Evolutionary conservation across 208 protist genomes (phyloP).

Genomic region (Leishmania lainsoni): DNA sequence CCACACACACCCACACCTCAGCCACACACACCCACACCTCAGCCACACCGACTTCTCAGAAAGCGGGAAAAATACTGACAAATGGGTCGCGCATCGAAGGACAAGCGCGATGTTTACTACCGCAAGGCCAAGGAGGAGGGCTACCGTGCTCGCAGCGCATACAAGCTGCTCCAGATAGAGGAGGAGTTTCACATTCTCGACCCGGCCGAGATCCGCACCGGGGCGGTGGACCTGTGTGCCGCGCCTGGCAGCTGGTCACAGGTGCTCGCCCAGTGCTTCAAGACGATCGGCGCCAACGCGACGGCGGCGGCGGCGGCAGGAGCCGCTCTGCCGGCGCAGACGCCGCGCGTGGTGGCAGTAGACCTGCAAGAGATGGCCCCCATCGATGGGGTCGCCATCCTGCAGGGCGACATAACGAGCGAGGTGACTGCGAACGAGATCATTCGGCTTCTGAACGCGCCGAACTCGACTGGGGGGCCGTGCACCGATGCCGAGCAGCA

Average conservation of each 20-base stretch:
- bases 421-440: slow-evolving; percentile 87
- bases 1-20: too few relatives aligned
- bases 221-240: slow-evolving; percentile 99
- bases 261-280: slow-evolving; percentile 81
- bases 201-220: slow-evolving; percentile 70
- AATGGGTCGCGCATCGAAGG: slow-evolving; percentile 95
- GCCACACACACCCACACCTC: too few relatives aligned
- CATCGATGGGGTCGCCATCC: slow-evolving; percentile 94
- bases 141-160: slow-evolving; percentile 98
- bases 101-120: slow-evolving; percentile 99
- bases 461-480: not conserved
- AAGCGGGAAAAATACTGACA: not conserved
- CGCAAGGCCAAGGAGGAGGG: slow-evolving; percentile 99
- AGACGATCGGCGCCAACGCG: not conserved
- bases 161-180: slow-evolving; percentile 99
- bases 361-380: slow-evolving; percentile 99
- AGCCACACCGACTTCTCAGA: not conserved
- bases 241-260: slow-evolving; percentile 97
- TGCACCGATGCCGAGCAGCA: not conserved
- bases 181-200: slow-evolving; percentile 97
- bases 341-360: slow-evolving; percentile 88
- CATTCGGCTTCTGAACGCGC: slow-evolving; percentile 90
- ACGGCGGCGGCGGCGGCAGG: not conserved
- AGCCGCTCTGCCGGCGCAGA: not conserved
- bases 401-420: slow-evolving; percentile 93